Percentiles rank a stretch among this genome's conserved stretches.
phyloP scores from a whole-genome alignment of 1,139 yeast species.

The Diutina pseudorugosa region DNA sequence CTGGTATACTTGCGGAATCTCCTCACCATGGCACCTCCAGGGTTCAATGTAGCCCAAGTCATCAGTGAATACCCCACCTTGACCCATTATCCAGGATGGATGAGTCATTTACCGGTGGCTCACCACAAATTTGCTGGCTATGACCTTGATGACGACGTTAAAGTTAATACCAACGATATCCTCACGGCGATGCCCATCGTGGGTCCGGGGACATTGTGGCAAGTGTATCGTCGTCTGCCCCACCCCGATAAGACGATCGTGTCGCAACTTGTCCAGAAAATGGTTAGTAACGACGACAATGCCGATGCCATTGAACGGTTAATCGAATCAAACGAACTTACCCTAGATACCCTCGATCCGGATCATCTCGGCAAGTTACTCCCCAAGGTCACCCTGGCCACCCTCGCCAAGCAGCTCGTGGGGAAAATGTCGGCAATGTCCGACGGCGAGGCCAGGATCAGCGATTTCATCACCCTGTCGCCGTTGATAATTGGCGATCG shows the following conservation, averaged over 20 bases:
- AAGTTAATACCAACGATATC: not conserved
- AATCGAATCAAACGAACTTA: not conserved
- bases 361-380: not conserved
- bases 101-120: not conserved
- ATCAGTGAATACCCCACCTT: not conserved
- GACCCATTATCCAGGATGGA: not conserved
- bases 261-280: not conserved
- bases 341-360: not conserved
- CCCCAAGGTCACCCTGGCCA: not conserved
- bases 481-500: not conserved
- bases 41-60: not conserved
- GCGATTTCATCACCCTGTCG: not conserved
- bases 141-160: not conserved
- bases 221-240: not conserved
- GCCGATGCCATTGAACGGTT: not conserved
- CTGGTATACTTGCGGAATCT: not conserved
- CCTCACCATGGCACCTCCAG: not conserved
- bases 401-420: not conserved
- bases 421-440: not conserved
- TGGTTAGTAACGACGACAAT: not conserved
- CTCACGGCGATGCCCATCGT: not conserved
- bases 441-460: not conserved
- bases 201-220: not conserved
- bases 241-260: not conserved
- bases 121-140: not conserved